Percentiles rank a stretch among this genome's conserved stretches.
Evolutionary conservation across 169 alveolate species (phyloP).

Genomic region (Cryptosporidium ubiquitum): DNA sequence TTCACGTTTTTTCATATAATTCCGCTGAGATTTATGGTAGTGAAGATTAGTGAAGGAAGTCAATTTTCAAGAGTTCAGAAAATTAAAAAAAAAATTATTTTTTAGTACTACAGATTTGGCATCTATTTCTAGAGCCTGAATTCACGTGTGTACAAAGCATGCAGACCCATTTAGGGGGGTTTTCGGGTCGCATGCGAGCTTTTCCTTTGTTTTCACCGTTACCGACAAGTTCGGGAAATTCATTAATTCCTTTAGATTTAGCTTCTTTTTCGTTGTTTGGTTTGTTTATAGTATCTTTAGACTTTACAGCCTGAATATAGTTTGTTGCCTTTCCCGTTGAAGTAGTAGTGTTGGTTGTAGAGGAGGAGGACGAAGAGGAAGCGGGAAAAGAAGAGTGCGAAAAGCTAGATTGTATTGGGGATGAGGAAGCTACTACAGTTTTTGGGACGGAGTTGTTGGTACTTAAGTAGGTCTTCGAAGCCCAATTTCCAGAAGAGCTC

Average conservation of each 20-base stretch:
- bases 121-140: constrained; percentile 60
- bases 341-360: not conserved
- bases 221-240: constrained; percentile 19
- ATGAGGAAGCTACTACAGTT: constrained; percentile 37
- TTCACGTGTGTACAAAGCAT: constrained; percentile 50
- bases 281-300: not conserved
- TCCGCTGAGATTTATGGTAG: not conserved
- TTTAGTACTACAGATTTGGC: constrained; percentile 45
- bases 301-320: not conserved
- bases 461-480: not conserved
- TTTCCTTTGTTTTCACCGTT: constrained; percentile 24
- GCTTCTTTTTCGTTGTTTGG: not conserved
- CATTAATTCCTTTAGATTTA: not conserved
- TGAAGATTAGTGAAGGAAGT: not conserved
- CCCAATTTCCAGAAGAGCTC: constrained; percentile 6
- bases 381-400: not conserved
- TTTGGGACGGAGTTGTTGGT: constrained; percentile 25
- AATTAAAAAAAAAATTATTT: not conserved
- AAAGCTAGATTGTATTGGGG: not conserved
- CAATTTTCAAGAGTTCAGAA: not conserved
- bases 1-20: no score
- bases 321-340: not conserved
- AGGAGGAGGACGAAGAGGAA: not conserved
- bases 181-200: constrained; percentile 3
- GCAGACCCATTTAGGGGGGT: constrained; percentile 55